Base-by-base conservation (phyloP, 2,329 filamentous ascomycete genomes). In the Phaeosphaeria sp. region DNA sequence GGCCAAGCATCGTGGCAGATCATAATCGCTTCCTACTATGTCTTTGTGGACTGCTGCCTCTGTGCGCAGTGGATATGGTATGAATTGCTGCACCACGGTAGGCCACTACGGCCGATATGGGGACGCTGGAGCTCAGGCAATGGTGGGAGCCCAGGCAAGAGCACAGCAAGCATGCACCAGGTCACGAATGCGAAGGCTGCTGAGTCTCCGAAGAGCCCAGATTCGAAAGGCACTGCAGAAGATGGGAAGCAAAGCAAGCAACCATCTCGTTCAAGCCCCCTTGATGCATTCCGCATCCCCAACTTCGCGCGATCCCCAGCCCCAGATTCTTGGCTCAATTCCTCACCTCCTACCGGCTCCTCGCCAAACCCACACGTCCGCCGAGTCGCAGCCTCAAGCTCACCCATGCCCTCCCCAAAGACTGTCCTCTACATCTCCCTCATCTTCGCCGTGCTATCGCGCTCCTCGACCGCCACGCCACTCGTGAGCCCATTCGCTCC, bases 51-150 rank as follows among this genome's bases (percentile, higher is more conserved):
- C 71, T 75, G 87, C 27, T 81, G 84, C 36, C 77, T 90, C 25
- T 86, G 88, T 7, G 77, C 80, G 36, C 88, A 90, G 75, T 89
- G 86, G 78, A 77, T 88, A 39, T 90, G 87, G 86, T 90, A 90
- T 67, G 86, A 86, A 50, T 79, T 84, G 57, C 70, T 86, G 57
- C 81, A 83, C 66, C 79, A 83, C 53, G 82, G 80, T 47, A 74
- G 80, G 54, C 78, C 81, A 20, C 64, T 82, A 27, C 73, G 78
- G n/a, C 67, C 73, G 0, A 70, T 71, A n/a, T 77, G 68, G 68
- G 63, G 67, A 2, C 69, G 67, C 20, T 64, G 63, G 57, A 67
- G 59, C 56, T 67, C 64, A 15, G 59, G 61, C 36, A 64, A 62
- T 27, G 60, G 63, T 13, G 30, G 30, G 15, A 51, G 22, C n/a